Base-by-base conservation (phyloP, 1,139 yeast genomes). In the Saccharomyces hybrid region DNA sequence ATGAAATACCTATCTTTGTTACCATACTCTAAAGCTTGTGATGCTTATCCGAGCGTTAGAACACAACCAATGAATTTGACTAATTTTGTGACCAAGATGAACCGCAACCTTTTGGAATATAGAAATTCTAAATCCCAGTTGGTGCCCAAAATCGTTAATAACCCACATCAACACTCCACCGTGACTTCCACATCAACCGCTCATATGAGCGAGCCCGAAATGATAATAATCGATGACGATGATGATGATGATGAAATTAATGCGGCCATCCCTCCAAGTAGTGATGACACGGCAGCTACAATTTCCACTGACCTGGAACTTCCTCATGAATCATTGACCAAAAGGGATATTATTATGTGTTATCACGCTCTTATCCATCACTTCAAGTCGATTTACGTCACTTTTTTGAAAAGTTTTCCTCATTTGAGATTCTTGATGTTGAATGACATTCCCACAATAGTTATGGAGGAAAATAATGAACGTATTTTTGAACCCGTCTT, bases 11-110 rank as follows among this genome's bases (percentile, higher is more conserved):
- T 72, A 11, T 69, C 70, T 26, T 52, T 74, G 26, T 59, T 71
- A 46, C 77, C 77, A 2, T 74, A 74, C 54, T 72, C 76, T 0
- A 73, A 73, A 54, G 76, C 76, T 0, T 71, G 74, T 50, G 77
- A 73, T 57, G 62, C 61, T 48, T 73, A 70, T 56, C 77, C 77
- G 30, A 68, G 75, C 48, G 76, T 74, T 2, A 65, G 73, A 51
- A 74, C 76, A 0, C 74, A 73, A 34, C 70, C 74, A 13, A 73
- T 70, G 68, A 66, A 67, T 55, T 56, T 72, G 50, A 62, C 67
- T 13, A 61, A 66, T 28, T 70, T 73, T 54, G 66, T 73, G 13
- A 54, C 57, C 1, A 61, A 64, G 47, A 70, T 70, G 63, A 74
- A 74, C 54, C 57, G 57, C 48, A 65, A 59, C 51, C 47, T 56